phyloP scores from a whole-genome alignment of 345 rosid genomes.

The Chamaenerion angustifolium region DNA sequence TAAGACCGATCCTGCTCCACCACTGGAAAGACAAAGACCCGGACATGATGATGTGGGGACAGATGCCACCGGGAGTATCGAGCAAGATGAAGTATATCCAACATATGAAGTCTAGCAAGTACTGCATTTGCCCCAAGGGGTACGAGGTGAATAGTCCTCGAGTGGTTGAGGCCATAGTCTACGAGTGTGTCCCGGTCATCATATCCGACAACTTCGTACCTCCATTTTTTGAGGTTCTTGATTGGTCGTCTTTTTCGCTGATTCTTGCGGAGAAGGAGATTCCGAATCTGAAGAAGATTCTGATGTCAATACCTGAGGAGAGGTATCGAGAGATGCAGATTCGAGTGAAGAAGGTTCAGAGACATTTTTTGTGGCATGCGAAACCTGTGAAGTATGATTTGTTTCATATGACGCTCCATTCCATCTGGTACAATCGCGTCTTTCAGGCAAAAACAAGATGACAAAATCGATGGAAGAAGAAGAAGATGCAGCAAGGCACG shows the following conservation, averaged over 20 bases:
- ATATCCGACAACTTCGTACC: constrained; percentile 86
- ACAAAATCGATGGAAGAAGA: not conserved
- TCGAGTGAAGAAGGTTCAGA: constrained; percentile 60
- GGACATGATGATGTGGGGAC: constrained; percentile 63
- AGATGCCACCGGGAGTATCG: constrained; percentile 75
- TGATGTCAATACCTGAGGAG: constrained; percentile 51
- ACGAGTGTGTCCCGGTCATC: constrained; percentile 83
- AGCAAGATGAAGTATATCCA: constrained; percentile 90
- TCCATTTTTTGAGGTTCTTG: constrained; percentile 72
- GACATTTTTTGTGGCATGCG: constrained; percentile 84
- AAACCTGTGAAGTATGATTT: constrained; percentile 73
- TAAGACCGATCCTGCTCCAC: constrained; percentile 53
- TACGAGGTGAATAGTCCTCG: constrained; percentile 90
- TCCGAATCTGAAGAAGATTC: constrained; percentile 46
- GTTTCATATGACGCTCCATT: constrained; percentile 86
- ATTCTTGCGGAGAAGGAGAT: constrained; percentile 78
- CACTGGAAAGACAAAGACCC: constrained; percentile 86
- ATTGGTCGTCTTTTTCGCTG: constrained; percentile 65
- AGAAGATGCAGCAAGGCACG: no score
- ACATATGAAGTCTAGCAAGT: constrained; percentile 89
- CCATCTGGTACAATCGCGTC: constrained; percentile 82
- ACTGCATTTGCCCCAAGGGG: constrained; percentile 85
- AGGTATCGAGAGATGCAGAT: constrained; percentile 57
- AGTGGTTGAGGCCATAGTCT: constrained; percentile 80
- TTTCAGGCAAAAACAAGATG: constrained; percentile 59